These are phyloP conservation scores for Cyphellophora attinorum DNA, from an alignment of 2,329 filamentous ascomycete species.

Conservation along the genomic window DNA sequence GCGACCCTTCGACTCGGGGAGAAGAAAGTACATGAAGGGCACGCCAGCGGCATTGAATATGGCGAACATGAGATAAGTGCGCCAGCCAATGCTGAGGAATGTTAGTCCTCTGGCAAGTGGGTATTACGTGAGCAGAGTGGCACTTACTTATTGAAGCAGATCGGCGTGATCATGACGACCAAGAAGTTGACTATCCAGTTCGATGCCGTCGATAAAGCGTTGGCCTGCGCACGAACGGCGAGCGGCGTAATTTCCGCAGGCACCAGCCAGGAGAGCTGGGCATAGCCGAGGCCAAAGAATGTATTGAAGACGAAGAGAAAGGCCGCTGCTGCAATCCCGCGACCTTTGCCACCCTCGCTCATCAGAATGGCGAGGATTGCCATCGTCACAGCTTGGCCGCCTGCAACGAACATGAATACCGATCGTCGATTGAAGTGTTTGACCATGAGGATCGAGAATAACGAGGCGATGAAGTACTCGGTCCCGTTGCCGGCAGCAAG, in stretches of 20 bases:
- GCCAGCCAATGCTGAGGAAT: conserved; percentile 36
- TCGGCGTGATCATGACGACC: conserved; percentile 72
- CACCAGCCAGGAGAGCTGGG: conserved; percentile 54
- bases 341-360: conserved; percentile 29
- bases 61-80: conserved; percentile 40
- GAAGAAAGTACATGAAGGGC: conserved; percentile 32
- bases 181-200: conserved; percentile 60
- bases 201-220: conserved; percentile 4
- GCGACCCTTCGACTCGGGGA: conserved; percentile 31
- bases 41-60: conserved; percentile 38
- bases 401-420: conserved; percentile 62
- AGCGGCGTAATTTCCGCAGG: conserved; percentile 53
- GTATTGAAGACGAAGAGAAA: conserved; percentile 53
- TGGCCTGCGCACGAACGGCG: conserved; percentile 5
- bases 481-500: conserved; percentile 45
- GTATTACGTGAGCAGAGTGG: no score
- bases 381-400: conserved; percentile 58
- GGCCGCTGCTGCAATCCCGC: conserved; percentile 43
- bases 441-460: conserved; percentile 40
- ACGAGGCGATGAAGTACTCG: conserved; percentile 43
- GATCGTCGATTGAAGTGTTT: conserved; percentile 48
- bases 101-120: conserved; percentile 32
- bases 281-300: conserved; percentile 51
- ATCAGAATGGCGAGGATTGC: conserved; percentile 44
- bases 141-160: conserved; percentile 64